A percentile compares a stretch with the other conserved stretches of the same genome.
phyloP scores from a whole-genome alignment of 2,329 filamentous ascomycete genomes.

The Zasmidium cellare region DNA sequence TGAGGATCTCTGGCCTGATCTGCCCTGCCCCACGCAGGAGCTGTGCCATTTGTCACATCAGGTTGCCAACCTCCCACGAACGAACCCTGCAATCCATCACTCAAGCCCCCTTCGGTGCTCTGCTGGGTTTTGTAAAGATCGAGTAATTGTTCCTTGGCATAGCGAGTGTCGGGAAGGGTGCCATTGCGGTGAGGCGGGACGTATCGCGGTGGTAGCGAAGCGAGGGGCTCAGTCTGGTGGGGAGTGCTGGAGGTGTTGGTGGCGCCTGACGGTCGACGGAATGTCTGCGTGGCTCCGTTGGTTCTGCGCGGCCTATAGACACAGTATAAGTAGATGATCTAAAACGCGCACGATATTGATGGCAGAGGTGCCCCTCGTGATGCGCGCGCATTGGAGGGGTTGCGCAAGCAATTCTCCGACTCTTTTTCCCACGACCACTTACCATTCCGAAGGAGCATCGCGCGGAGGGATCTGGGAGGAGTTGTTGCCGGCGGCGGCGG shows the following conservation, averaged over 20 bases:
- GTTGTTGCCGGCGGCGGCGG: slow-evolving; percentile 49
- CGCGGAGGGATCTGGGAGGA: slow-evolving; percentile 40
- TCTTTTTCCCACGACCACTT: slow-evolving; percentile 27
- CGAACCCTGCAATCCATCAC: slow-evolving; percentile 65
- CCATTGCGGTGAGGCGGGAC: slow-evolving; percentile 66
- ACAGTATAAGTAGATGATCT: slow-evolving; percentile 9
- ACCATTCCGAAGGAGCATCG: slow-evolving; percentile 49
- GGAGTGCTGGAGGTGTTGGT: slow-evolving; percentile 45
- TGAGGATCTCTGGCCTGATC: slow-evolving; percentile 69
- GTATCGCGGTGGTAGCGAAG: slow-evolving; percentile 45
- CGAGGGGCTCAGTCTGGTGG: slow-evolving; percentile 21
- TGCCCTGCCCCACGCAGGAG: slow-evolving; percentile 69
- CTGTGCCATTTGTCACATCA: slow-evolving; percentile 64
- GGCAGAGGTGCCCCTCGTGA: slow-evolving; percentile 1
- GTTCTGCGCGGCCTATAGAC: slow-evolving; percentile 59
- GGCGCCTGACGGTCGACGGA: slow-evolving; percentile 63
- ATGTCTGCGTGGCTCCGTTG: slow-evolving; percentile 68
- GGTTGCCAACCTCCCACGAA: slow-evolving; percentile 81
- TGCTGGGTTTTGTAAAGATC: slow-evolving; percentile 66
- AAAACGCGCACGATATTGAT: slow-evolving; percentile 1
- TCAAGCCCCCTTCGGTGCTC: slow-evolving; percentile 59
- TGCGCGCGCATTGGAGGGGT: slow-evolving; percentile 1
- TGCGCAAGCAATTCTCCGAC: not conserved
- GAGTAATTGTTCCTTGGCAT: slow-evolving; percentile 77
- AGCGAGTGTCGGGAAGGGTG: slow-evolving; percentile 60